Base-by-base conservation (phyloP, 257 asterid genomes). In the Plantago major region DNA sequence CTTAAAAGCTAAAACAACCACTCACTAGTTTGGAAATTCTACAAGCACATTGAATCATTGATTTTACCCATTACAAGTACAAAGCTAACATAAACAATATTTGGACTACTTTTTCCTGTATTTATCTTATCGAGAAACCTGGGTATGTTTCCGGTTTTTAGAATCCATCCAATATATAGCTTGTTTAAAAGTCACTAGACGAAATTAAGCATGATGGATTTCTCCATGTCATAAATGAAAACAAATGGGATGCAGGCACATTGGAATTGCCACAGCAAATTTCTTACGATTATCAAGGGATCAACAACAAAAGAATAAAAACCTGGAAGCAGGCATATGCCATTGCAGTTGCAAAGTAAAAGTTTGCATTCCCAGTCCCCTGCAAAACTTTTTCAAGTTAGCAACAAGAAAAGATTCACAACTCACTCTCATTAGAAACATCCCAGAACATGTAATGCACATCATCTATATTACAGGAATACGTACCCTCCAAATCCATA, bases 401-500 rank as follows among this genome's bases (percentile, higher is more conserved):
- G 57, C 59, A 60, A 48, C 22, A 49, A 62, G 49, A 33, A 54
- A 42, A 42, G 63, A 64, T 58, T 60, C 22, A 53, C 47, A 43
- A 52, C 63, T 55, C 5, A 19, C 17, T 38, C 59, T 38, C 7
- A 49, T 45, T 60, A 38, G 42, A 19, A 26, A 64, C 60, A 42
- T 53, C 54, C 46, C 26, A 12, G 48, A 49, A 63, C 60, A 72
- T 15, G 22, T 58, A 48, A 64, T 57, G 58, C 58, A 51, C 58
- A 60, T 56, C 51, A 56, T 59, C 57, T 13, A 49, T 19, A 60
- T 54, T 38, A 64, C 51, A 64, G 58, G 61, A 14, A 44, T 55
- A 71, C 95, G 11, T 92, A 92, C 99, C 89, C 96, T 84, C 99
- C 99, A 92, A 76, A 92, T 89, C 99, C 99, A 92, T 46, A 92